Evolutionary conservation across 2,329 filamentous ascomycete genomes (phyloP).

Genomic region (Aspergillus sp.): DNA sequence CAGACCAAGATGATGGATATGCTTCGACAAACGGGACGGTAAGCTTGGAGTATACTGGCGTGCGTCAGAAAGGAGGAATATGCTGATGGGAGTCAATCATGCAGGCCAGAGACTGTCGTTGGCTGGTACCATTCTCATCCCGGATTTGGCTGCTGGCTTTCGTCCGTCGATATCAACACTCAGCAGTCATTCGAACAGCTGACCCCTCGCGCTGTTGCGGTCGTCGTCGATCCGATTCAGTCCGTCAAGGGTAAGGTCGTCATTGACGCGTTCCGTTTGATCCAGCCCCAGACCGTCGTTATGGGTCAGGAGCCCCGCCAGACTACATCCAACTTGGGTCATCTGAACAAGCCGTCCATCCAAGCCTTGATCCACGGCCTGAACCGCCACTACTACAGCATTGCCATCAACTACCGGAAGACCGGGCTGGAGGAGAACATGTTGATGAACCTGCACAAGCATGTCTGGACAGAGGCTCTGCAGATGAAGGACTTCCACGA

Average conservation of each 20-base stretch:
- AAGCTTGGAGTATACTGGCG: no score
- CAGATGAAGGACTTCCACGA: slow-evolving; percentile 94
- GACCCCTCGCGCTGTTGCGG: slow-evolving; percentile 91
- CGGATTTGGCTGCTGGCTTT: slow-evolving; percentile 98
- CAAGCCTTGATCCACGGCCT: slow-evolving; percentile 97
- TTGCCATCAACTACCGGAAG: slow-evolving; percentile 97
- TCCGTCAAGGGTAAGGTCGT: slow-evolving; percentile 99
- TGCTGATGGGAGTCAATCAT: slow-evolving; percentile 10
- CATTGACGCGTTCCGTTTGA: slow-evolving; percentile 97
- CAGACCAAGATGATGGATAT: slow-evolving; percentile 99
- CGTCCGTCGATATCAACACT: slow-evolving; percentile 98
- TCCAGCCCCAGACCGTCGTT: slow-evolving; percentile 96
- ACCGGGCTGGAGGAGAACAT: slow-evolving; percentile 98
- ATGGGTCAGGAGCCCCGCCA: slow-evolving; percentile 97
- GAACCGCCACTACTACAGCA: slow-evolving; percentile 99
- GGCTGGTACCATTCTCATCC: slow-evolving; percentile 99
- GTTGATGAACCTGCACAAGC: slow-evolving; percentile 99
- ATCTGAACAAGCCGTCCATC: slow-evolving; percentile 99
- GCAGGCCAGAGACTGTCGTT: slow-evolving; percentile 90
- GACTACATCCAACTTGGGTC: slow-evolving; percentile 95
- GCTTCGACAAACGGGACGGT: slow-evolving; percentile 95
- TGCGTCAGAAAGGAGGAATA: background rate
- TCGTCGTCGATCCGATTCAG: slow-evolving; percentile 97
- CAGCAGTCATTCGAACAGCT: slow-evolving; percentile 99
- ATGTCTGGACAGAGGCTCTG: slow-evolving; percentile 96